phyloP scores from a whole-genome alignment of 192 early-diverging fungal genomes.

The Coemansia sp. region DNA sequence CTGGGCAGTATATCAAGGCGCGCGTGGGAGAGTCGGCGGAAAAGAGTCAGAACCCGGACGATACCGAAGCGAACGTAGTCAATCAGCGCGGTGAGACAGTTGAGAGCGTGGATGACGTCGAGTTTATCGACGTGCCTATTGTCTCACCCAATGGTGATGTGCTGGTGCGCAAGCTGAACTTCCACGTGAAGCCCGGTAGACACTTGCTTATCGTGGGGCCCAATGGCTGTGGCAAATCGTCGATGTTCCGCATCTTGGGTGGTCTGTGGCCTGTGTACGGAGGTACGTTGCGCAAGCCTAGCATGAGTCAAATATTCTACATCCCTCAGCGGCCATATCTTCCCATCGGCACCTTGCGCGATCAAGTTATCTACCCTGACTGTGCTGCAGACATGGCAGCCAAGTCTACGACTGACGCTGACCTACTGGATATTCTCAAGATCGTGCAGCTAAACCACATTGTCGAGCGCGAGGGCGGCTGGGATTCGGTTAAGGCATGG shows the following conservation, averaged over 20 bases:
- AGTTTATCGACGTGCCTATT: constrained; percentile 90
- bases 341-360: constrained; percentile 88
- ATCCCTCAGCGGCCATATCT: constrained; percentile 99
- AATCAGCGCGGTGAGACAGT: constrained; percentile 67
- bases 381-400: constrained; percentile 76
- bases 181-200: constrained; percentile 88
- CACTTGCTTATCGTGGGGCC: constrained; percentile 93
- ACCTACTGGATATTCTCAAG: constrained; percentile 76
- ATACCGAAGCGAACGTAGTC: constrained; percentile 41
- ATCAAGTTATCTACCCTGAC: constrained; percentile 98
- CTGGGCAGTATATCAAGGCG: constrained; percentile 75
- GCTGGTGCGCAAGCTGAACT: constrained; percentile 78
- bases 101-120: constrained; percentile 73
- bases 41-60: constrained; percentile 6
- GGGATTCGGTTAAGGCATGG: constrained; percentile 86
- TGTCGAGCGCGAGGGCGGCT: constrained; percentile 90
- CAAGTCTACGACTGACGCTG: constrained; percentile 71
- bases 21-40: constrained; percentile 49
- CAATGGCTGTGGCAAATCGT: constrained; percentile 94
- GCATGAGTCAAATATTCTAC: constrained; percentile 91
- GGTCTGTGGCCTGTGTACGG: constrained; percentile 96
- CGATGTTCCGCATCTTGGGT: constrained; percentile 93
- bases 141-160: constrained; percentile 96
- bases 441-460: constrained; percentile 82
- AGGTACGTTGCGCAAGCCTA: constrained; percentile 72